A percentile compares a stretch with the other conserved stretches of the same genome.
These are phyloP conservation scores for Sisymbrium irio DNA, from an alignment of 345 rosid genomes.

Conservation along the genomic window DNA sequence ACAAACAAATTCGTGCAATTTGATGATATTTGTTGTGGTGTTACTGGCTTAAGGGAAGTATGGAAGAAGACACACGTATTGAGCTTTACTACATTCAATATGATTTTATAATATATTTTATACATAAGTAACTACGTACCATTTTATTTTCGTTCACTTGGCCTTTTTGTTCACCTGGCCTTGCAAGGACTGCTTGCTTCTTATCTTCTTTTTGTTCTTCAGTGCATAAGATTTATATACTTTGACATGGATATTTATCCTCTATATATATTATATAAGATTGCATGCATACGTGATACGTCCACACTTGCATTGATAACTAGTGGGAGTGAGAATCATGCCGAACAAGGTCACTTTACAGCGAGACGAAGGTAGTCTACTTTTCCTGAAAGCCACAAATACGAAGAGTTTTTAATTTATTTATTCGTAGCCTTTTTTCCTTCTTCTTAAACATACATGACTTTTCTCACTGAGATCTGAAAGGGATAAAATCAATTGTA, in stretches of 20 bases:
- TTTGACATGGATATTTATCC: neutral
- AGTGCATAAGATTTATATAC: neutral
- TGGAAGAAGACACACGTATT: neutral
- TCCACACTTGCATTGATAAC: neutral
- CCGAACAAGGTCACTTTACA: conserved; percentile 17
- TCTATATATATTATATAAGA: neutral
- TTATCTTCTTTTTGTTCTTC: conserved; percentile 1
- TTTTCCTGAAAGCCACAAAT: conserved; percentile 8
- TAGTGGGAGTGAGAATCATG: conserved; percentile 21
- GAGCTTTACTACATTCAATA: neutral
- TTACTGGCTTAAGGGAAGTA: neutral
- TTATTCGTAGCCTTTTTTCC: neutral
- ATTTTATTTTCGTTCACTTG: too few species aligned
- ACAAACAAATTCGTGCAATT: neutral
- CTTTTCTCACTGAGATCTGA: neutral
- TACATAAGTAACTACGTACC: neutral
- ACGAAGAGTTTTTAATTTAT: neutral
- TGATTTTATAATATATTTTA: too few species aligned
- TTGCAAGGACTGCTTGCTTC: neutral
- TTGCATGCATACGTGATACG: conserved; percentile 3
- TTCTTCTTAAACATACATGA: neutral
- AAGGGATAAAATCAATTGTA: neutral
- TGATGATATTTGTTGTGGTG: neutral
- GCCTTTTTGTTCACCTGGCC: neutral
- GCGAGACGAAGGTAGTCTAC: neutral